Conservation (phyloP, 805 yeast genomes). For the Lipomyces starkeyi region DNA sequence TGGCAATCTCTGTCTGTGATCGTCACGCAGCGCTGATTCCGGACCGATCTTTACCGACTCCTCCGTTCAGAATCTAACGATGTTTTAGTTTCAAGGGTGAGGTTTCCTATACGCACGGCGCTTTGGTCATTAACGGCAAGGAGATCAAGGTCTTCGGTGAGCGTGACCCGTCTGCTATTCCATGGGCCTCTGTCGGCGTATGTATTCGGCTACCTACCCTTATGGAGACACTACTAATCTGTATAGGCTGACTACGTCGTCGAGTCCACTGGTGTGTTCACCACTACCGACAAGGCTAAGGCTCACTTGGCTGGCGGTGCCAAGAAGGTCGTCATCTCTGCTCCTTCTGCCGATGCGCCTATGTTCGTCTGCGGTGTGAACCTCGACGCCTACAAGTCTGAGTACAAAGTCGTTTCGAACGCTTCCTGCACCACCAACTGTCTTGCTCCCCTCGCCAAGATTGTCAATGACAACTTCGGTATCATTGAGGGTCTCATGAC, state of each 20-base stretch:
- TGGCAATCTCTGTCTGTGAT: too few species aligned
- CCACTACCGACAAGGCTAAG: constrained; percentile 76
- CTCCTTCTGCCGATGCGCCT: constrained; percentile 93
- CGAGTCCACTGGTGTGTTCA: constrained; percentile 96
- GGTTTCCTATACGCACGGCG: constrained; percentile 57
- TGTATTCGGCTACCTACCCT: background rate
- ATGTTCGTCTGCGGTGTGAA: constrained; percentile 95
- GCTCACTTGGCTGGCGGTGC: constrained; percentile 91
- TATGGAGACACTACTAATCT: background rate
- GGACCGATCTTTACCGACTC: too few species aligned
- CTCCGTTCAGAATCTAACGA: background rate
- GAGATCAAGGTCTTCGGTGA: constrained; percentile 73
- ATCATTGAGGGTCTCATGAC: constrained; percentile 94
- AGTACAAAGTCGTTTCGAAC: constrained; percentile 79
- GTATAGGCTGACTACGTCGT: constrained; percentile 71
- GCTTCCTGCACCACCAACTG: constrained; percentile 97
- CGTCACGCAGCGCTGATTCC: too few species aligned
- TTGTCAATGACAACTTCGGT: constrained; percentile 82
- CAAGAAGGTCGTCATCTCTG: constrained; percentile 92
- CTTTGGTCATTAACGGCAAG: constrained; percentile 71
- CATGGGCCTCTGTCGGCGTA: constrained; percentile 82
- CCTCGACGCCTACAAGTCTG: constrained; percentile 76
- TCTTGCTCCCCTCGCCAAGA: constrained; percentile 93
- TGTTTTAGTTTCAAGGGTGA: constrained; percentile 64
- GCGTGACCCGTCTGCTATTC: constrained; percentile 83